Evolutionary conservation across 2,329 filamentous ascomycete species (phyloP), one percentile per base, ranked within the genome.

Genomic region (Xylaria sp.): DNA sequence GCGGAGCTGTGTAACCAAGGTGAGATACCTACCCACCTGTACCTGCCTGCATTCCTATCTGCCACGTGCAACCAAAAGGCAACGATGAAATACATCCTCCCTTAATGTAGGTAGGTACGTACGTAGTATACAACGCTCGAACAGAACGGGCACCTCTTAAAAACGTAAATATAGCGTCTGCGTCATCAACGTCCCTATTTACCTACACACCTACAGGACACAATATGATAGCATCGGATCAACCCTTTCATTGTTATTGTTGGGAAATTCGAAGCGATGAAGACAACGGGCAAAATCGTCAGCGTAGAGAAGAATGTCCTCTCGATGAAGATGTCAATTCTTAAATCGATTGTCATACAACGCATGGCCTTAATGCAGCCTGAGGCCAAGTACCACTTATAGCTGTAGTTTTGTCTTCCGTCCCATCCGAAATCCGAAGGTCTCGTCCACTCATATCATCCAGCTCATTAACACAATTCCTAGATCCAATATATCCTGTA

Each of bases 401-500:
- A n/a, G n/a, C n/a, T n/a, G n/a, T n/a, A n/a, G n/a, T 36, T 34
- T 20, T 55, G 9, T 23, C 52, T 55, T 36, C 52, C n/a, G n/a
- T 15, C 20, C 6, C n/a, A 36, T 53, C 28, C 30, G 1, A 20
- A 20, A 32, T 34, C 10, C n/a, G 15, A 53, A 34, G 30, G 13
- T 15, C 12, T 8, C 18, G 13, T 4, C 25, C 48, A 18, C 18
- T 52, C n/a, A 52, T 10, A n/a, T 18, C 50, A 13, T 36, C 4
- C 30, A 2, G 50, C 5, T 34, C 50, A 18, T 45, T 39, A 34
- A 41, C 34, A 13, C 25, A 25, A 57, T 32, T 52, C 58, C 56
- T 6, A 34, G 18, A 32, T 30, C 28, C 18, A n/a, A 48, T 30
- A 34, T 41, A 53, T 53, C 48, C 59, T 8, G 8, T 60, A 65